phyloP scores from a whole-genome alignment of 2,329 filamentous ascomycete genomes.

The Mycogone perniciosa region DNA sequence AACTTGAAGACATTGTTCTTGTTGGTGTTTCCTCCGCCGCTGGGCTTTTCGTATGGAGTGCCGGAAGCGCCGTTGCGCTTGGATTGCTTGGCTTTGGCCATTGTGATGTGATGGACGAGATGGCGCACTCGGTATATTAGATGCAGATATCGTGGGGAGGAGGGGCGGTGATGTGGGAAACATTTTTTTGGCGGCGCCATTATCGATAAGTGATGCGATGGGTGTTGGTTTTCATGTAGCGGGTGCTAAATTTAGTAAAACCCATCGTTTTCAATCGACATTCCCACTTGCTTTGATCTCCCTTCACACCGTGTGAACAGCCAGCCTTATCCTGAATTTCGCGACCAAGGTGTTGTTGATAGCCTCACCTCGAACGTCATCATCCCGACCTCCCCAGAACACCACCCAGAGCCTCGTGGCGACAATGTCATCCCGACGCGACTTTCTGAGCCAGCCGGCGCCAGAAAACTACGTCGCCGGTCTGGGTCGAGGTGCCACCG shows the following conservation, averaged over 20 bases:
- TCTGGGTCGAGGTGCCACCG: slow-evolving; percentile 93
- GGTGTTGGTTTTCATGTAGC: background rate
- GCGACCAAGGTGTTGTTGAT: slow-evolving; percentile 3
- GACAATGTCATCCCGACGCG: slow-evolving; percentile 58
- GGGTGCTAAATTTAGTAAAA: background rate
- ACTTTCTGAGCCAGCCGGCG: slow-evolving; percentile 82
- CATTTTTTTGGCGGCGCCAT: slow-evolving; percentile 14
- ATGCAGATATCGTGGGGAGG: slow-evolving; percentile 16
- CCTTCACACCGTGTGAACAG: slow-evolving; percentile 5
- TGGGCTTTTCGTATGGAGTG: slow-evolving; percentile 37
- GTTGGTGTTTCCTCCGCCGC: slow-evolving; percentile 17
- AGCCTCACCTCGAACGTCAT: slow-evolving; percentile 1
- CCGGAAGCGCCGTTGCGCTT: slow-evolving; percentile 46
- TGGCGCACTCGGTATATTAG: slow-evolving; percentile 12
- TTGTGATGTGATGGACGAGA: slow-evolving; percentile 21
- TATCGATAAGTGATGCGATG: slow-evolving; percentile 20
- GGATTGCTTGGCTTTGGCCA: slow-evolving; percentile 48
- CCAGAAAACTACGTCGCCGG: slow-evolving; percentile 90
- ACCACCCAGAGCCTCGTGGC: slow-evolving; percentile 5
- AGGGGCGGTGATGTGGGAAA: slow-evolving; percentile 15
- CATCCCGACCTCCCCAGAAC: background rate
- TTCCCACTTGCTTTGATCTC: background rate
- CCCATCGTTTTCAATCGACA: background rate
- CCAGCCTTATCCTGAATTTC: slow-evolving; percentile 3
- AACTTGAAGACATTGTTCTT: slow-evolving; percentile 93